These are phyloP conservation scores for Ogataea philodendri DNA, from an alignment of 805 yeast species.

Conservation along the genomic window DNA sequence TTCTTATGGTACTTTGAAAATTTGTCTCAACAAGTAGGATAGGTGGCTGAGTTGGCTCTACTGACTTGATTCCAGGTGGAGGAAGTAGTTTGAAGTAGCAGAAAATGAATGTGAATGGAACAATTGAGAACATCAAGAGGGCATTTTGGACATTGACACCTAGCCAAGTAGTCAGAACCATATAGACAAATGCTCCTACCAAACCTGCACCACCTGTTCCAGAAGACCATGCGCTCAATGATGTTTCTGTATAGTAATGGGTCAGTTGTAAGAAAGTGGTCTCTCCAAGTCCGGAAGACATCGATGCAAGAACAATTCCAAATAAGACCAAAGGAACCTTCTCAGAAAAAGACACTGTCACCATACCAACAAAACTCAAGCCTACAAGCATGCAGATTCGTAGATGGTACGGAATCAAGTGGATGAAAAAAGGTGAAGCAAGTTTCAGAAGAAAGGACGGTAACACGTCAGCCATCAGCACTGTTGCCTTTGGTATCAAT, in stretches of 20 bases:
- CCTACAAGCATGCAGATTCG: constrained; percentile 56
- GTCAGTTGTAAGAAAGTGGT: constrained; percentile 84
- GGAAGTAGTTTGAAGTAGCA: constrained; percentile 32
- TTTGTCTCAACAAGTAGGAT: constrained; percentile 17
- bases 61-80: constrained; percentile 1
- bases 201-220: constrained; percentile 98
- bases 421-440: constrained; percentile 76
- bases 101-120: constrained; percentile 31
- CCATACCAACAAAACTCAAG: constrained; percentile 73
- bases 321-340: constrained; percentile 43
- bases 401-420: constrained; percentile 53
- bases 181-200: constrained; percentile 69
- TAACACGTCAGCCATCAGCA: constrained; percentile 78
- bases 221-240: constrained; percentile 83
- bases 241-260: constrained; percentile 57
- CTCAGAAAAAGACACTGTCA: constrained; percentile 50
- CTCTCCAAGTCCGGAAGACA: constrained; percentile 89
- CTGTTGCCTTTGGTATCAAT: constrained; percentile 77
- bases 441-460: constrained; percentile 77
- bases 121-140: constrained; percentile 52
- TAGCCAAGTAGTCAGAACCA: constrained; percentile 70
- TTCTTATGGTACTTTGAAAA: constrained; percentile 27
- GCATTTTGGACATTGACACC: constrained; percentile 52
- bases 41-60: neutral
- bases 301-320: constrained; percentile 78